phyloP scores from a whole-genome alignment of 2,329 filamentous ascomycete species.

The Fusarium sp. region DNA sequence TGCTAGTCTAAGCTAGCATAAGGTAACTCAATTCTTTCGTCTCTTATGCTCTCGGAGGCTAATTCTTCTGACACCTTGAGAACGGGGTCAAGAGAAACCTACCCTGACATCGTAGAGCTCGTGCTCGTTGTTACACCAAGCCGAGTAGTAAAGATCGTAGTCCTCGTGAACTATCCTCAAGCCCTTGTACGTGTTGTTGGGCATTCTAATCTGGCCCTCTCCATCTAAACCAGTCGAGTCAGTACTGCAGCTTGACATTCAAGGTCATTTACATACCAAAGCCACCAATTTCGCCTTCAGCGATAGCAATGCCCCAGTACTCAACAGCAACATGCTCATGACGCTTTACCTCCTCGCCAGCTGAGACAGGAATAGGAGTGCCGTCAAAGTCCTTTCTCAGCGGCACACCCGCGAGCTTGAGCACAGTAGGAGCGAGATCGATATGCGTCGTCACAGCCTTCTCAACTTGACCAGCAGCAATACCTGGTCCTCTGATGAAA shows the following conservation, averaged over 20 bases:
- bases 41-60: too few species aligned
- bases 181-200: slow-evolving; percentile 70
- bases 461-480: slow-evolving; percentile 54
- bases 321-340: slow-evolving; percentile 68
- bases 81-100: background rate
- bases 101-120: slow-evolving; percentile 72
- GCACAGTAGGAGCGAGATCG: slow-evolving; percentile 71
- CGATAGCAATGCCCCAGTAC: slow-evolving; percentile 61
- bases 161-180: slow-evolving; percentile 63
- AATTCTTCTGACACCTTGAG: too few species aligned
- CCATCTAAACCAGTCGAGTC: slow-evolving; percentile 29
- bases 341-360: slow-evolving; percentile 45
- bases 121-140: slow-evolving; percentile 76
- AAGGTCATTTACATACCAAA: slow-evolving; percentile 35
- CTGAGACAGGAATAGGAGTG: slow-evolving; percentile 59
- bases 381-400: slow-evolving; percentile 67
- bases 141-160: slow-evolving; percentile 73
- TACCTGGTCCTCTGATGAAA: slow-evolving; percentile 65
- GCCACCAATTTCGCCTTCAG: slow-evolving; percentile 51
- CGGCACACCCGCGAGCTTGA: slow-evolving; percentile 56
- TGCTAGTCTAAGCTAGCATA: too few species aligned
- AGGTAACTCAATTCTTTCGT: too few species aligned
- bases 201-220: slow-evolving; percentile 20
- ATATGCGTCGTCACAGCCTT: slow-evolving; percentile 68
- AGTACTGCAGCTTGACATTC: background rate